Percentiles rank a stretch among this genome's conserved stretches.
phyloP scores from a whole-genome alignment of 306 rosid genomes.

The Pachyrhizus erosus region DNA sequence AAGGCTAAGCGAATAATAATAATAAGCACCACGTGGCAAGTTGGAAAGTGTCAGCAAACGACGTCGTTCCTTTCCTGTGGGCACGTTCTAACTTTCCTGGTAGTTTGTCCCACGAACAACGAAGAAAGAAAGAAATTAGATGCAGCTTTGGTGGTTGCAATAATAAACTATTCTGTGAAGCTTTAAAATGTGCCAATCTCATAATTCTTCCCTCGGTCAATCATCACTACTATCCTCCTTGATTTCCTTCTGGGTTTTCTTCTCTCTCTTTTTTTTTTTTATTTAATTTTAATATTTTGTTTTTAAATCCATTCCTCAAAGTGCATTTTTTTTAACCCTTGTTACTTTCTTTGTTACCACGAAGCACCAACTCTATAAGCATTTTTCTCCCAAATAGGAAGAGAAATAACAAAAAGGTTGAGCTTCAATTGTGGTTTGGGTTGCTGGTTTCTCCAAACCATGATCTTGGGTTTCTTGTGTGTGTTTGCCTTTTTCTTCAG shows the following conservation, averaged over 20 bases:
- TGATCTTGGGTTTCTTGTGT: constrained; percentile 38
- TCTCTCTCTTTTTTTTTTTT: neutral
- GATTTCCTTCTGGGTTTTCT: neutral
- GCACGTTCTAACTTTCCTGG: neutral
- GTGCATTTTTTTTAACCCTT: neutral
- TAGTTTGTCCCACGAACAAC: neutral
- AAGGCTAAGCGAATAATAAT: neutral
- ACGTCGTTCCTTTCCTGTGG: neutral
- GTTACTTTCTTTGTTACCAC: neutral
- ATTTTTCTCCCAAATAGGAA: neutral
- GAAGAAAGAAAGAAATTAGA: neutral
- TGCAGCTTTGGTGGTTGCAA: neutral
- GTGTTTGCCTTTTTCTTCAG: constrained; percentile 38
- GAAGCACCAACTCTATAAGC: neutral
- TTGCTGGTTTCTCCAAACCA: constrained; percentile 27
- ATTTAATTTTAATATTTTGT: neutral
- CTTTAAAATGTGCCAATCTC: neutral
- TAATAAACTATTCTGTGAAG: neutral
- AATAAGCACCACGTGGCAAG: neutral
- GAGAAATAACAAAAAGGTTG: neutral
- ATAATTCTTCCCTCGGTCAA: neutral
- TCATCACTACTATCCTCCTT: neutral
- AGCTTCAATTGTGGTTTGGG: neutral
- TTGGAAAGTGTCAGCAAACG: neutral
- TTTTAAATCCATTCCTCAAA: neutral